These are phyloP conservation scores for Zea luxurians DNA, from an alignment of 176 grass and related monocot genomes.

Conservation along the genomic window DNA sequence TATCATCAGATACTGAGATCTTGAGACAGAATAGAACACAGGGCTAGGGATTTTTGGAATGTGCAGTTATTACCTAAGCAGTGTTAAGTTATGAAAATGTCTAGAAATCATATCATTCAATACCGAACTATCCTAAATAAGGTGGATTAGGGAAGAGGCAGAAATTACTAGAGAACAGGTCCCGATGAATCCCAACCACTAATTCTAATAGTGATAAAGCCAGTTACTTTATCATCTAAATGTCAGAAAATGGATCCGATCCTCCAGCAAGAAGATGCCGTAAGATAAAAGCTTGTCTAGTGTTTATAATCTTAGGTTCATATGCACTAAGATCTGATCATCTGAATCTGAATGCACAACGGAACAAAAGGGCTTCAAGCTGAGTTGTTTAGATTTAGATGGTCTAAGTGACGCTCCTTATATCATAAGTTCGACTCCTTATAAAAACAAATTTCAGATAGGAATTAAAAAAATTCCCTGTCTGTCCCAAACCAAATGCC, in stretches of 20 bases:
- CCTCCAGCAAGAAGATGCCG: background rate
- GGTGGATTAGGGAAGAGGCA: background rate
- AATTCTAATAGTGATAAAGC: background rate
- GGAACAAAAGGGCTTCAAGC: too few species aligned
- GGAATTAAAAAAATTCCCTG: too few species aligned
- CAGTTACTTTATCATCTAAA: background rate
- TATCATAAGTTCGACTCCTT: too few species aligned
- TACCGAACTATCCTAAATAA: background rate
- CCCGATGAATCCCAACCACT: background rate
- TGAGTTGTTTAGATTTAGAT: too few species aligned
- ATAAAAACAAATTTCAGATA: too few species aligned
- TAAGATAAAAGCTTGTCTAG: background rate
- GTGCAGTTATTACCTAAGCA: background rate
- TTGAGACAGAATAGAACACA: background rate
- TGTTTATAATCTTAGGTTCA: background rate
- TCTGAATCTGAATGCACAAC: background rate
- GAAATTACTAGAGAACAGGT: background rate
- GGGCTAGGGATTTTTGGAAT: background rate
- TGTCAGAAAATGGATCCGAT: background rate
- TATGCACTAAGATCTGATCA: constrained; percentile 1
- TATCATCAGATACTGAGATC: too few species aligned
- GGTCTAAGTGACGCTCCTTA: too few species aligned
- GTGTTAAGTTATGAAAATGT: background rate
- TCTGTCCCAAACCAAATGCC: too few species aligned
- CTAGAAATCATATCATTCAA: background rate